phyloP scores from a whole-genome alignment of 257 asterid species.

The Solanum okadae region DNA sequence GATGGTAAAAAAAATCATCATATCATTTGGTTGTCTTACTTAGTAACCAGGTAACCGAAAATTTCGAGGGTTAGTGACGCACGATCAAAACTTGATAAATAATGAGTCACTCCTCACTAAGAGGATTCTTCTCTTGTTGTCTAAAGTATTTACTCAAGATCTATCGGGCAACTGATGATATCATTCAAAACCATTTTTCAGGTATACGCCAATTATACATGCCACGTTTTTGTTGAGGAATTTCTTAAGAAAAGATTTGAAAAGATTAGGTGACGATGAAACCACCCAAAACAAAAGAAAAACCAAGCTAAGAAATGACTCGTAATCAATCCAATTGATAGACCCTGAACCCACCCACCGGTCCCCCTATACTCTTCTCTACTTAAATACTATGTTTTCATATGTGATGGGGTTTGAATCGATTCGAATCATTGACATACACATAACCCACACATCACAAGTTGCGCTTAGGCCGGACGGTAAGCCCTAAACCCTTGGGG shows the following conservation, averaged over 20 bases:
- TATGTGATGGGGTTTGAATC: not conserved
- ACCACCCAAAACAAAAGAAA: not conserved
- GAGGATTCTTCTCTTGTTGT: not conserved
- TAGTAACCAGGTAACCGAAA: not conserved
- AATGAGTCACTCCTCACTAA: not conserved
- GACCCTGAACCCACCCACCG: not conserved
- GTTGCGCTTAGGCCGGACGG: accelerated
- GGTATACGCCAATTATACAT: not conserved
- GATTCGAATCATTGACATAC: not conserved
- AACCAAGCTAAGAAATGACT: not conserved
- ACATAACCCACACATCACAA: not conserved
- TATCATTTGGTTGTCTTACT: not conserved
- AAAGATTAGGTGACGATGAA: not conserved
- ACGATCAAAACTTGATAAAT: not conserved
- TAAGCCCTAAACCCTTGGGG: too few relatives aligned
- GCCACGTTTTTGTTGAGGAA: not conserved
- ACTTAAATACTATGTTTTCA: not conserved
- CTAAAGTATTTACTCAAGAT: not conserved
- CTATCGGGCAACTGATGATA: not conserved
- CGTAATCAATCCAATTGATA: not conserved
- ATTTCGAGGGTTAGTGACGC: not conserved
- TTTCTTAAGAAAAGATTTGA: not conserved
- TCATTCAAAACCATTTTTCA: not conserved
- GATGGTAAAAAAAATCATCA: not conserved
- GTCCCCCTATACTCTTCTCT: not conserved